These are phyloP conservation scores for Penicillium tannophilum DNA, from an alignment of 495 filamentous ascomycete species.

Conservation along the genomic window DNA sequence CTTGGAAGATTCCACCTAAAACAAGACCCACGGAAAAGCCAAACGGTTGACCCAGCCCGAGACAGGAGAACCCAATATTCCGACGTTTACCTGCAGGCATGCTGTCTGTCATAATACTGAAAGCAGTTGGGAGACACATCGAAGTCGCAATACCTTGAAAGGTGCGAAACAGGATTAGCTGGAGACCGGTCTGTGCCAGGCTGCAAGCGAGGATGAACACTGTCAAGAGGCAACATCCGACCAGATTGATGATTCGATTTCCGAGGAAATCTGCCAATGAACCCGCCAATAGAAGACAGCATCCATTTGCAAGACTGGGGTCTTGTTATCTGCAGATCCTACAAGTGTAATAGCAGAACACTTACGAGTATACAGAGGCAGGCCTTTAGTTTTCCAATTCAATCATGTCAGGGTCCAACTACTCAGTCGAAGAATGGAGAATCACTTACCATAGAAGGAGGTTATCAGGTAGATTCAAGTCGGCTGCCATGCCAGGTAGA, in stretches of 20 bases:
- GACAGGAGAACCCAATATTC: slow-evolving; percentile 54
- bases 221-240: slow-evolving; percentile 45
- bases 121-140: slow-evolving; percentile 52
- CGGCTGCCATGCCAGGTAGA: slow-evolving; percentile 21
- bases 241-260: slow-evolving; percentile 42
- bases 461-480: slow-evolving; percentile 26
- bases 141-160: slow-evolving; percentile 51
- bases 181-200: slow-evolving; percentile 42
- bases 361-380: slow-evolving; percentile 28
- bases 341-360: not conserved
- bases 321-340: not conserved
- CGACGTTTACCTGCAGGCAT: slow-evolving; percentile 44
- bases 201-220: slow-evolving; percentile 51
- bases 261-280: slow-evolving; percentile 56
- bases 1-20: slow-evolving; percentile 48
- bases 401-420: not conserved
- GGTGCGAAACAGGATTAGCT: slow-evolving; percentile 55
- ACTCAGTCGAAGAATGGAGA: not conserved
- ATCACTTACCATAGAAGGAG: slow-evolving; percentile 23
- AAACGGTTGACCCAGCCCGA: slow-evolving; percentile 52
- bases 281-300: slow-evolving; percentile 51
- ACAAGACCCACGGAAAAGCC: slow-evolving; percentile 49
- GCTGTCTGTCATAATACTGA: slow-evolving; percentile 50
- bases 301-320: slow-evolving; percentile 43
- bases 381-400: slow-evolving; percentile 11